Evolutionary conservation across 2,329 filamentous ascomycete genomes (phyloP).

Genomic region (Claviceps sp.): DNA sequence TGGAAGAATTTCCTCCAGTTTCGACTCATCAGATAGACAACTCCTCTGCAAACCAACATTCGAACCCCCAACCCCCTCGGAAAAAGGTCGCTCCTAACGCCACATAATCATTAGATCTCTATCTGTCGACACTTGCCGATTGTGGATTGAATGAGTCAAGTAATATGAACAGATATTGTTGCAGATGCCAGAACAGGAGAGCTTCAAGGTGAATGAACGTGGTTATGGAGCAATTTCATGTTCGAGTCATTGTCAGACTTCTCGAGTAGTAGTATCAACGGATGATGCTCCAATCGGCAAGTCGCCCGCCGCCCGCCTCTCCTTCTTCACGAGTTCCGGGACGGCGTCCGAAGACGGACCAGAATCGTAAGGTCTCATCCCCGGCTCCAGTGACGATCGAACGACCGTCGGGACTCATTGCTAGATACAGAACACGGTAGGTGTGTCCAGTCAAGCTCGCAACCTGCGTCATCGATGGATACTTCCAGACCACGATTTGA

Average conservation of each 20-base stretch:
- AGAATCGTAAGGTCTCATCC: conserved; percentile 91
- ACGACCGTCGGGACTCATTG: conserved; percentile 92
- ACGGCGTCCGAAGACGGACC: conserved; percentile 86
- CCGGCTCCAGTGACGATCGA: conserved; percentile 92
- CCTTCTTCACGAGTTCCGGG: conserved; percentile 59
- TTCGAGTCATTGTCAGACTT: not conserved
- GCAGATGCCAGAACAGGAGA: not conserved
- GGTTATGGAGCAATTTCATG: not conserved
- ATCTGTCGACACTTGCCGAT: not conserved
- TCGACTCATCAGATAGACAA: not conserved
- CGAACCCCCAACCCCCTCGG: not conserved
- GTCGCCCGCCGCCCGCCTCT: conserved; percentile 41
- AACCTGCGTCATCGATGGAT: conserved; percentile 94
- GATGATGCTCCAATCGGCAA: conserved; percentile 76
- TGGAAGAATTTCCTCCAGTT: not conserved
- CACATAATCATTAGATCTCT: not conserved
- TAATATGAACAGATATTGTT: not conserved
- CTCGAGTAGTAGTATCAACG: conserved; percentile 28
- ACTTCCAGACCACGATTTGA: conserved; percentile 99
- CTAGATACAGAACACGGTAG: conserved; percentile 87
- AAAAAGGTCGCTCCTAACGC: not conserved
- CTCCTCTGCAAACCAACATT: not conserved
- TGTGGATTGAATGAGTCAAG: not conserved
- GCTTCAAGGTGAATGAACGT: not conserved
- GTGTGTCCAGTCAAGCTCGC: conserved; percentile 92